These are phyloP conservation scores for Begonia masoniana DNA, from an alignment of 306 rosid species.

Conservation along the genomic window DNA sequence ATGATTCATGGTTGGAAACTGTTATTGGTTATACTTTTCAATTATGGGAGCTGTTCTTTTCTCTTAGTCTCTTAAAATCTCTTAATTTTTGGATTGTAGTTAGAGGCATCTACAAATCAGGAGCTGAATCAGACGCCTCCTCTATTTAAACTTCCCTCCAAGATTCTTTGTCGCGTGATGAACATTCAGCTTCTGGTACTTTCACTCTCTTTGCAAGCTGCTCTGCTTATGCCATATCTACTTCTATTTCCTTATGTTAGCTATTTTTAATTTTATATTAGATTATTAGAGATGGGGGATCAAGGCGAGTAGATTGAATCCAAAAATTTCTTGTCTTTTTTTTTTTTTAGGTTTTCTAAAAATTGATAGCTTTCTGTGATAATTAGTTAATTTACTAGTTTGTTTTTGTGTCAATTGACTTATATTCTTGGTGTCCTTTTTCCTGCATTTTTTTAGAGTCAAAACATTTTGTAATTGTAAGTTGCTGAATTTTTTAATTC, in stretches of 20 bases:
- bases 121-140: constrained; percentile 74
- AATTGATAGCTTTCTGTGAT: too few relatives aligned
- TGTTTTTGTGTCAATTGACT: constrained; percentile 1
- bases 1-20: neutral
- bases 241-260: constrained; percentile 5
- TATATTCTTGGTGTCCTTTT: too few relatives aligned
- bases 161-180: constrained; percentile 68
- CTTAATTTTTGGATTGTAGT: constrained; percentile 23
- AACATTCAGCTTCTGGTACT: constrained; percentile 58
- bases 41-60: constrained; percentile 2
- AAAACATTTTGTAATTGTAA: too few relatives aligned
- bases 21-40: neutral
- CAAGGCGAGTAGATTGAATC: too few relatives aligned
- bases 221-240: neutral
- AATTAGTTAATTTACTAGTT: constrained; percentile 2
- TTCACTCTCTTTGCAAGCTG: constrained; percentile 6
- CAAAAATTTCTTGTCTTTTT: too few relatives aligned
- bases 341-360: too few relatives aligned
- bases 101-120: constrained; percentile 83
- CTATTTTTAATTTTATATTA: too few relatives aligned
- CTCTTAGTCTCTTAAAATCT: constrained; percentile 1
- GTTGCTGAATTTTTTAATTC: too few relatives aligned
- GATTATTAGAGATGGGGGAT: too few relatives aligned
- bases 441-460: too few relatives aligned
- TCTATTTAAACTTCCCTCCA: constrained; percentile 55